phyloP scores from a whole-genome alignment of 2,329 filamentous ascomycete species.

The Fusarium pseudocircinatum region DNA sequence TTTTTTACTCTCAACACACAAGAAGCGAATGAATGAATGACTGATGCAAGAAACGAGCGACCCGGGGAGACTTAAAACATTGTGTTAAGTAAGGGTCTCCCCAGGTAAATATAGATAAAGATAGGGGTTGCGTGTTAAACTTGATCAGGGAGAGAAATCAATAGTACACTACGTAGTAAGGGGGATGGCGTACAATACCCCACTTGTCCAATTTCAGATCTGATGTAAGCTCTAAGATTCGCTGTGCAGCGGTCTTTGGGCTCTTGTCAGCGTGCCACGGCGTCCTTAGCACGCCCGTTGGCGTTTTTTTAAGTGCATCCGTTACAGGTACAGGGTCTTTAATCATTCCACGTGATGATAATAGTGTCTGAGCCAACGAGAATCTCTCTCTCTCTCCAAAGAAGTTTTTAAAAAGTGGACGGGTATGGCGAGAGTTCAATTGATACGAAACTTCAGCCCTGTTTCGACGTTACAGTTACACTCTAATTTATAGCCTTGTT shows the following conservation, averaged over 20 bases:
- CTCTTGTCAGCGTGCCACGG: not conserved
- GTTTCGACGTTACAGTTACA: slow-evolving; percentile 13
- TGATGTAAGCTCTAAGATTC: slow-evolving; percentile 11
- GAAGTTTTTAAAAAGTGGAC: not conserved
- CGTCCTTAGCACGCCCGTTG: not conserved
- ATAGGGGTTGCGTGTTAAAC: slow-evolving; percentile 6
- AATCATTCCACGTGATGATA: not conserved
- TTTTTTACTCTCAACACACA: not conserved
- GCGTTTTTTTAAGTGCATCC: not conserved
- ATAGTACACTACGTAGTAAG: slow-evolving; percentile 12
- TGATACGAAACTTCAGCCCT: slow-evolving; percentile 15
- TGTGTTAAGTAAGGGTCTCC: not conserved
- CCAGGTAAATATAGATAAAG: slow-evolving; percentile 1
- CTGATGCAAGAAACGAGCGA: not conserved
- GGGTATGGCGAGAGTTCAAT: not conserved
- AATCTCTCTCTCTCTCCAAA: too few relatives aligned
- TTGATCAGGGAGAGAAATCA: slow-evolving; percentile 4
- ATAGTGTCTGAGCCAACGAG: not conserved
- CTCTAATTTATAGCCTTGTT: not conserved
- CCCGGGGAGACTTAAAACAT: not conserved
- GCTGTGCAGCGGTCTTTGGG: not conserved
- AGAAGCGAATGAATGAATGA: not conserved
- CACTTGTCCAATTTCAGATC: slow-evolving; percentile 19
- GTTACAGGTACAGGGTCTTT: not conserved
- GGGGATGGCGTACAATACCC: slow-evolving; percentile 10